Evolutionary conservation across 768 basidiomycete species (phyloP).

Genomic region (Dictyophora rubrovolvata): DNA sequence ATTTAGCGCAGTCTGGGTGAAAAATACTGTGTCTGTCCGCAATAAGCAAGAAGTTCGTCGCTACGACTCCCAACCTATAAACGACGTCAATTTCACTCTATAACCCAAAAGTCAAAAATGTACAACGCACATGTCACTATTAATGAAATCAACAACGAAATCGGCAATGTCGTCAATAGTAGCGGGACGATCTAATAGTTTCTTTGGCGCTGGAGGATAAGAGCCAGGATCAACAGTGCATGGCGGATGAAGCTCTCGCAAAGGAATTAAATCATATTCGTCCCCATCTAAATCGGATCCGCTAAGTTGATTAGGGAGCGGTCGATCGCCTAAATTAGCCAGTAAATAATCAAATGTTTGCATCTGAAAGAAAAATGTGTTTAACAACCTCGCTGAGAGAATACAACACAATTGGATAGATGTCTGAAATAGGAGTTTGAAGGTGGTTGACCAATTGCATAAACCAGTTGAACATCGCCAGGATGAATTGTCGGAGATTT

Average conservation of each 20-base stretch:
- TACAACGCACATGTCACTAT: slow-evolving; percentile 39
- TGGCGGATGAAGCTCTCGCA: neutral
- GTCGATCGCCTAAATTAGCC: slow-evolving; percentile 43
- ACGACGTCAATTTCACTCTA: slow-evolving; percentile 22
- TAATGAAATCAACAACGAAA: slow-evolving; percentile 62
- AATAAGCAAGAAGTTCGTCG: slow-evolving; percentile 52
- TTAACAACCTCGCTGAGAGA: slow-evolving; percentile 32
- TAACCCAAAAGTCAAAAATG: neutral
- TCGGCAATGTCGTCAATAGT: slow-evolving; percentile 57
- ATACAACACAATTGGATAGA: slow-evolving; percentile 39
- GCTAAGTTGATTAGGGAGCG: slow-evolving; percentile 51
- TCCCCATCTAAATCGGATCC: slow-evolving; percentile 68
- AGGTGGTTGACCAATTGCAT: slow-evolving; percentile 50
- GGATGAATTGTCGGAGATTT: slow-evolving; percentile 63
- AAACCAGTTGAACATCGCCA: slow-evolving; percentile 51
- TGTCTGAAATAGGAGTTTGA: slow-evolving; percentile 37
- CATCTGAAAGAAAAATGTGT: neutral
- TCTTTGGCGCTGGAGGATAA: slow-evolving; percentile 41
- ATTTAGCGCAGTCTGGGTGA: slow-evolving; percentile 38
- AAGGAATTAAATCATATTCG: slow-evolving; percentile 40
- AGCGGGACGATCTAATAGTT: slow-evolving; percentile 34
- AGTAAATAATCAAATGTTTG: neutral
- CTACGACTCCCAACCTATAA: slow-evolving; percentile 51
- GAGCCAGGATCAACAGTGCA: slow-evolving; percentile 26
- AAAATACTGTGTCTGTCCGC: slow-evolving; percentile 43